Evolutionary conservation across 139 green algal species (phyloP).

Genomic region (Zygnema cylindricum): DNA sequence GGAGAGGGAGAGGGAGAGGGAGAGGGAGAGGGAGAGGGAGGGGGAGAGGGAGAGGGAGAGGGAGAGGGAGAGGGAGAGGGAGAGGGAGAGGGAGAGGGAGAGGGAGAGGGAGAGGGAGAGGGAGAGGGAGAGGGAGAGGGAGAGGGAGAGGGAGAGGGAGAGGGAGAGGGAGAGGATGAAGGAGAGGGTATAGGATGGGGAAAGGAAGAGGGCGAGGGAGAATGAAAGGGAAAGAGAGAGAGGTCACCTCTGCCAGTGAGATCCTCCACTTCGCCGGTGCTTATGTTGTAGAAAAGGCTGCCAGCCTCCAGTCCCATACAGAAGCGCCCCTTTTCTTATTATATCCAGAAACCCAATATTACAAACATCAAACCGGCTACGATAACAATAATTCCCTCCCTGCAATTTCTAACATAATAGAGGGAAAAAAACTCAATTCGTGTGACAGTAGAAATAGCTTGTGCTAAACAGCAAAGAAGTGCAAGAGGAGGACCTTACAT

Average conservation of each 20-base stretch:
- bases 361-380: too few species aligned
- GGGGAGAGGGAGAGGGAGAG: neutral
- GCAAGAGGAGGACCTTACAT: too few species aligned
- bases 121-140: neutral
- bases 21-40: neutral
- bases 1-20: neutral
- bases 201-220: neutral
- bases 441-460: too few species aligned
- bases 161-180: neutral
- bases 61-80: neutral
- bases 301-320: neutral
- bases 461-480: too few species aligned
- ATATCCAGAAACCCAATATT: too few species aligned
- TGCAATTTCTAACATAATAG: too few species aligned
- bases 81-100: neutral
- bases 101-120: neutral
- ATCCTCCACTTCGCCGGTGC: conserved; percentile 82
- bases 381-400: too few species aligned
- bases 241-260: conserved; percentile 77
- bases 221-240: neutral
- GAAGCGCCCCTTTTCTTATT: too few species aligned
- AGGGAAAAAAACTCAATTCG: too few species aligned
- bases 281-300: conserved; percentile 97
- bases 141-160: neutral
- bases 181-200: neutral